phyloP scores from a whole-genome alignment of 306 rosid species.

The Cicer pinnatifidum region DNA sequence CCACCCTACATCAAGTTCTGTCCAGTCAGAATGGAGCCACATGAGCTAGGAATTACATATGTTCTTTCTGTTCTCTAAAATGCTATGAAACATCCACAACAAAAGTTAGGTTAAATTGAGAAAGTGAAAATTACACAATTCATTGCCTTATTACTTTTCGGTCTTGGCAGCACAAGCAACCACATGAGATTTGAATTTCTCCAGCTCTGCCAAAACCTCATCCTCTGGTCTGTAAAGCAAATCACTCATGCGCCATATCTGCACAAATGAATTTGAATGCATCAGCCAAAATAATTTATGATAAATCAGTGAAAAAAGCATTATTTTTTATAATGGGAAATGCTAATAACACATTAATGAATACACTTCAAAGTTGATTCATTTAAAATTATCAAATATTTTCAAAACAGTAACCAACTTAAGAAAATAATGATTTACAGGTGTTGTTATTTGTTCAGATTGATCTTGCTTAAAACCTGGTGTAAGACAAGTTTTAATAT shows the following conservation, averaged over 20 bases:
- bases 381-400: not conserved
- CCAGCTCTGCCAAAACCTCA: slow-evolving; percentile 92
- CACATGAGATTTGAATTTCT: slow-evolving; percentile 92
- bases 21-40: not conserved
- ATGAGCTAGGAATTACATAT: not conserved
- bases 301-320: not conserved
- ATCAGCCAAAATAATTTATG: slow-evolving; percentile 27
- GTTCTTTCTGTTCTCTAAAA: not conserved
- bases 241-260: slow-evolving; percentile 99
- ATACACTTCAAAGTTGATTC: not conserved
- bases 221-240: slow-evolving; percentile 95
- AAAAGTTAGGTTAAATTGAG: slow-evolving; percentile 14
- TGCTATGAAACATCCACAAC: slow-evolving; percentile 13
- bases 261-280: slow-evolving; percentile 42
- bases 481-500: not conserved
- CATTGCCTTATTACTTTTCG: slow-evolving; percentile 44
- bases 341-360: not conserved
- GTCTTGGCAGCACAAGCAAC: slow-evolving; percentile 81
- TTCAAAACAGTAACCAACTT: not conserved
- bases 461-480: not conserved
- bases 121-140: slow-evolving; percentile 9
- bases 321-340: not conserved
- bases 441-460: not conserved
- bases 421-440: too few relatives aligned
- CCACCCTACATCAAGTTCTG: not conserved